Evolutionary conservation across 2,329 filamentous ascomycete species (phyloP), one percentile per base, ranked within the genome.

Genomic region (Microsporum ferrugineum): DNA sequence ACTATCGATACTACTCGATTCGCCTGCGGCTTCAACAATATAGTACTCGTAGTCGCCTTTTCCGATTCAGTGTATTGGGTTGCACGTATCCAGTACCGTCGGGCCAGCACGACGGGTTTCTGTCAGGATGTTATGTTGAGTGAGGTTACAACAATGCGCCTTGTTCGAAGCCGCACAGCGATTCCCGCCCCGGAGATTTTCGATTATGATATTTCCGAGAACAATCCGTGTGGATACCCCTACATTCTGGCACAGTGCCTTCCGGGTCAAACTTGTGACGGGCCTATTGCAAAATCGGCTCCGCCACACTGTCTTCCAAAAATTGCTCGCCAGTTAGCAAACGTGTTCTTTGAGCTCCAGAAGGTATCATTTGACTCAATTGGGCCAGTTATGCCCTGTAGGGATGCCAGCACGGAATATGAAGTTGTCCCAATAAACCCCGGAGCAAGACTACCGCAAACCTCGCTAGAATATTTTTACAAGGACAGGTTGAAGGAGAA

Each of bases 51-150:
- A 34, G 31, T 60, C 43, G 51, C 58, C n/a, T 60, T 62, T 53
- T 60, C 61, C 4, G 61, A 62, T 38, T 31, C 33, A 7, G 36
- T 58, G 8, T 62, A 57, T 34, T 62, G 61, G 61, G 51, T 62
- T 53, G 58, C 53, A 47, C 61, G 61, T 14, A 43, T 62, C 17
- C 61, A 57, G 29, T 33, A 60, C 41, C 4, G 17, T 2, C 17
- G 10, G 17, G 14, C 7, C 14, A 31, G 36, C 17, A 2, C 31
- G 6, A n/a, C 34, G 14, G 23, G 17, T 17, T 17, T 17, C 17
- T 17, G 3, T 5, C 45, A 62, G 23, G 57, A 57, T 12, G 47
- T 38, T 7, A 49, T 57, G 39, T 7, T 60, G 10, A 58, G 61
- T 38, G 61, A 62, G 41, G 27, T 62, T 17, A 39, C 36, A 34